phyloP scores from a whole-genome alignment of 2,329 filamentous ascomycete genomes.

The Fusarium falciforme region DNA sequence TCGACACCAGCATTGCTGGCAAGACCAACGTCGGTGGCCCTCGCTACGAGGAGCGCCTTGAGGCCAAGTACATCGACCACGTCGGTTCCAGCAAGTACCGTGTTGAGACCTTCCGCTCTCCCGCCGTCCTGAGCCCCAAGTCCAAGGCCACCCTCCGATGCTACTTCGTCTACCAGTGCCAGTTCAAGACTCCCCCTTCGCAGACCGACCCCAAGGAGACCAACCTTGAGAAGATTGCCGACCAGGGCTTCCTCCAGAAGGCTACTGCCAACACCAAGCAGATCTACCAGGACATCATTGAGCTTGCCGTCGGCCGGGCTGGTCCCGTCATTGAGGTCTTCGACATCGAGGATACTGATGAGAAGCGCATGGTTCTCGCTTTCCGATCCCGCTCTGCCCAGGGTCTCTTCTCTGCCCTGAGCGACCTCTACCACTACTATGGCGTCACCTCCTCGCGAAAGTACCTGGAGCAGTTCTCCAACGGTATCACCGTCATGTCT shows the following conservation, averaged over 20 bases:
- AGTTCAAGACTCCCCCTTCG: slow-evolving; percentile 80
- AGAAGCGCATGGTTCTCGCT: slow-evolving; percentile 94
- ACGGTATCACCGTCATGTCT: slow-evolving; percentile 97
- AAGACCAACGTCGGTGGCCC: slow-evolving; percentile 81
- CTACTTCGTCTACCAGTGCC: slow-evolving; percentile 98
- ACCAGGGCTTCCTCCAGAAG: slow-evolving; percentile 94
- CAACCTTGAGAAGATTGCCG: slow-evolving; percentile 89
- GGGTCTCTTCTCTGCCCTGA: slow-evolving; percentile 94
- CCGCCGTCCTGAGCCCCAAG: slow-evolving; percentile 77
- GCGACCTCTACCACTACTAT: slow-evolving; percentile 98
- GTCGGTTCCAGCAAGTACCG: slow-evolving; percentile 82
- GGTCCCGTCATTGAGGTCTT: slow-evolving; percentile 98
- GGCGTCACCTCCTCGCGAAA: slow-evolving; percentile 95
- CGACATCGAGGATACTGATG: slow-evolving; percentile 88
- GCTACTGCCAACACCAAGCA: slow-evolving; percentile 95
- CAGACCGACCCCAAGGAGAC: slow-evolving; percentile 83
- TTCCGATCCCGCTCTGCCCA: slow-evolving; percentile 94
- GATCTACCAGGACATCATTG: slow-evolving; percentile 94
- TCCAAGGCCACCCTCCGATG: slow-evolving; percentile 89
- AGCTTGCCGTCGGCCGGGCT: slow-evolving; percentile 83
- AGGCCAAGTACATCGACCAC: slow-evolving; percentile 93
- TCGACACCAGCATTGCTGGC: slow-evolving; percentile 95
- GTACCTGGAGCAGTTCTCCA: slow-evolving; percentile 99
- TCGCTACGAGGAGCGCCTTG: slow-evolving; percentile 92
- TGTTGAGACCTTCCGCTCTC: slow-evolving; percentile 96